Evolutionary conservation across 441 rosid species (phyloP).

Genomic region (Corymbia calophylla): DNA sequence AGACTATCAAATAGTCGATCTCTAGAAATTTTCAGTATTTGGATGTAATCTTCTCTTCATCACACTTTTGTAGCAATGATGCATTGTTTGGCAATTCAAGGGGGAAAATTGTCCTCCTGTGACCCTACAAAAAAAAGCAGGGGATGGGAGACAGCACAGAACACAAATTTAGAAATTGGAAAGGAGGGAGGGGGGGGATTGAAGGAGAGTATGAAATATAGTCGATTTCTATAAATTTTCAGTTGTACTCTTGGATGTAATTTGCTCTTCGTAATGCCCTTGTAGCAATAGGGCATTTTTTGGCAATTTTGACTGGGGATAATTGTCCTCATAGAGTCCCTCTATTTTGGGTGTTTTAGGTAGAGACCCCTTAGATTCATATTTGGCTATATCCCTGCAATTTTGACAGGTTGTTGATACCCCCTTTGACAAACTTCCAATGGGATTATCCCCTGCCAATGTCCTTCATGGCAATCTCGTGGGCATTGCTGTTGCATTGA

Average conservation of each 20-base stretch:
- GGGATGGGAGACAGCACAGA: not conserved
- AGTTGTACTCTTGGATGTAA: not conserved
- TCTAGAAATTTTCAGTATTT: not conserved
- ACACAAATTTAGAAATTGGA: not conserved
- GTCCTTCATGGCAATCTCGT: not conserved
- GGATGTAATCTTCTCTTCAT: not conserved
- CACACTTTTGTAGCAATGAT: not conserved
- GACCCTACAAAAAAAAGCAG: not conserved
- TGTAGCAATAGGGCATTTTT: not conserved
- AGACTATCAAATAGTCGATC: not conserved
- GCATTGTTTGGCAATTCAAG: not conserved
- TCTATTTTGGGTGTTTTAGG: not conserved
- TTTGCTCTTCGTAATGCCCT: not conserved
- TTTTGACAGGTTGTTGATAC: not conserved
- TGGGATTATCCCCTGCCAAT: not conserved
- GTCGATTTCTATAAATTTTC: not conserved
- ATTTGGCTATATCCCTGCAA: not conserved
- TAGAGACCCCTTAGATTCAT: not conserved
- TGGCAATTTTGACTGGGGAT: not conserved
- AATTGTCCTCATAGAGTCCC: not conserved
- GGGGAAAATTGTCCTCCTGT: not conserved
- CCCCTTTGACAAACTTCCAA: not conserved
- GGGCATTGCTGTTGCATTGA: not conserved
- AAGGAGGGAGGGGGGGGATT: not conserved
- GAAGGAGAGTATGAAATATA: not conserved